Percentiles rank a stretch among this genome's conserved stretches.
phyloP scores from a whole-genome alignment of 495 filamentous ascomycete genomes.

The Aspergillus indologenus region DNA sequence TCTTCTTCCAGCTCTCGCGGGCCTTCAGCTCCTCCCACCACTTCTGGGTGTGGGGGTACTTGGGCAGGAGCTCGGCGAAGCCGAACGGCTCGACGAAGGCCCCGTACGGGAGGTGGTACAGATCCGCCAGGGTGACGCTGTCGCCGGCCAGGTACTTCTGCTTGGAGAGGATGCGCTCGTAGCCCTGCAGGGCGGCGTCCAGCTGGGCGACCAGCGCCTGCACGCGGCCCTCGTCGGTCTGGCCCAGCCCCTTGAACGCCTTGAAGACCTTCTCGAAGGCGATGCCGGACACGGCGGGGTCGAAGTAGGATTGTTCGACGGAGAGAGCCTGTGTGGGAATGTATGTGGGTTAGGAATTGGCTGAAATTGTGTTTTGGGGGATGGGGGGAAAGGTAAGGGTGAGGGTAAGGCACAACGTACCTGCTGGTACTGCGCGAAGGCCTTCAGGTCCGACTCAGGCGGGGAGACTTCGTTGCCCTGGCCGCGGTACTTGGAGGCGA shows the following conservation, averaged over 20 bases:
- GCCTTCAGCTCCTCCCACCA: constrained; percentile 4
- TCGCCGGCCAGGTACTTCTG: constrained; percentile 2
- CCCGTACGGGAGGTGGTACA: neutral
- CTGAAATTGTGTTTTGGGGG: neutral
- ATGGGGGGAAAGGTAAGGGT: neutral
- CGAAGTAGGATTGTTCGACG: constrained; percentile 3
- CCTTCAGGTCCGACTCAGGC: neutral
- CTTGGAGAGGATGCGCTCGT: constrained; percentile 1
- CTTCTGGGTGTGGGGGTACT: neutral
- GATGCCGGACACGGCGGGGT: neutral
- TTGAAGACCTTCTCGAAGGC: constrained; percentile 6
- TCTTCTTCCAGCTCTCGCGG: constrained; percentile 1
- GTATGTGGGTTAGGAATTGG: too few relatives aligned
- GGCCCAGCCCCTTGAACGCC: neutral
- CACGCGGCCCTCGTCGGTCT: neutral
- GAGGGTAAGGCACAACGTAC: neutral
- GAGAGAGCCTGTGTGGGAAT: neutral
- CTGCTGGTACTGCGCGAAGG: constrained; percentile 1
- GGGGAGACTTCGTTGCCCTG: constrained; percentile 1
- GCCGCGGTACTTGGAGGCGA: constrained; percentile 2
- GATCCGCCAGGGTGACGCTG: neutral
- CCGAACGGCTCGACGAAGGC: constrained; percentile 1
- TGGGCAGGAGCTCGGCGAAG: neutral
- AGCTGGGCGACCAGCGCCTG: neutral
- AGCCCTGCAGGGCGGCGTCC: neutral